These are phyloP conservation scores for Deuterostichococcus epilithicus DNA, from an alignment of 139 green algal genomes.

Conservation along the genomic window DNA sequence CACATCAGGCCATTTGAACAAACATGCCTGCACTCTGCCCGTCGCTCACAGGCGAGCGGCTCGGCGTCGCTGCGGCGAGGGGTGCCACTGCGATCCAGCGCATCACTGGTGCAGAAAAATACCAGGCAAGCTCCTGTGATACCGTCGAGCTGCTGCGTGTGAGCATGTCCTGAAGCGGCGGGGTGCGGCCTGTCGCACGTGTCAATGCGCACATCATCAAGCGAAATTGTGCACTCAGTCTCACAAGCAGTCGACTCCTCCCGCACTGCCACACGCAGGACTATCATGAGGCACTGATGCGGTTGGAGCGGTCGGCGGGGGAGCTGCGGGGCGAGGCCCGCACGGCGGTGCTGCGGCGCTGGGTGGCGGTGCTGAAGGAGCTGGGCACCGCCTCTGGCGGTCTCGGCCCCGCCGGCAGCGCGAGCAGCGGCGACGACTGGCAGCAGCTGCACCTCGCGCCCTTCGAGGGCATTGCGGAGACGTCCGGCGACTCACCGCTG, in stretches of 20 bases:
- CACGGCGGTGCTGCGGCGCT: neutral
- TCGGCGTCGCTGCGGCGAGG: neutral
- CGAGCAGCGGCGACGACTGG: neutral
- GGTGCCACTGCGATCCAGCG: neutral
- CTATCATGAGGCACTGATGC: neutral
- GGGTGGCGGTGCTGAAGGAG: neutral
- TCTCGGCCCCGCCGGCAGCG: neutral
- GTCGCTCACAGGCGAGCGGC: neutral
- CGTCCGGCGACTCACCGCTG: neutral
- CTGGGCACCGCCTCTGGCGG: neutral
- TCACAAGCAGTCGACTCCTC: neutral
- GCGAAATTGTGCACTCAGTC: neutral
- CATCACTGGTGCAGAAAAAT: neutral
- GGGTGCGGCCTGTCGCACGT: neutral
- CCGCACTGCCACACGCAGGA: neutral
- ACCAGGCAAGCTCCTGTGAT: neutral
- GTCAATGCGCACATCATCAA: no score
- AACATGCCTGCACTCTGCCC: no score
- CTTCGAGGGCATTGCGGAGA: neutral
- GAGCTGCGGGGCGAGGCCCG: neutral
- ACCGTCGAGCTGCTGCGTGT: neutral
- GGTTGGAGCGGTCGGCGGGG: neutral
- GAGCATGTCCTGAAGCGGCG: neutral
- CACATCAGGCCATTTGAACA: no score
- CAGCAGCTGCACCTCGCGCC: constrained; percentile 4